These are phyloP conservation scores for Suillus weaverae DNA, from an alignment of 768 basidiomycete genomes.

Conservation along the genomic window DNA sequence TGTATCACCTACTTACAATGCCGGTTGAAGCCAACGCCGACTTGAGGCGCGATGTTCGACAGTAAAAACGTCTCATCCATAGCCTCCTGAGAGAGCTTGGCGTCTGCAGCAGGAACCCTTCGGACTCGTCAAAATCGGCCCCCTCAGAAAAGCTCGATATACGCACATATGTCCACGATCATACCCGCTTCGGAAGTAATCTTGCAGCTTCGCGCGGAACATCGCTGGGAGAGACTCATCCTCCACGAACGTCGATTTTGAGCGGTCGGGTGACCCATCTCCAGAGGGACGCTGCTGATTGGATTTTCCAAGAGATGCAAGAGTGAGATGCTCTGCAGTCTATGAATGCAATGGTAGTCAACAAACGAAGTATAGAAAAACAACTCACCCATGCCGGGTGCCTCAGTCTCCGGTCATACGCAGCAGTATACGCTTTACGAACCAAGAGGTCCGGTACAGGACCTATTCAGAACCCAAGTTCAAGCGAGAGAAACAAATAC, in stretches of 20 bases:
- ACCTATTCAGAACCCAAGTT: conserved; percentile 47
- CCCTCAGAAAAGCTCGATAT: not conserved
- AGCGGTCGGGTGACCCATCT: conserved; percentile 58
- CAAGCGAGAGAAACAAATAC: conserved; percentile 5
- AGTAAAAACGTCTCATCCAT: conserved; percentile 97
- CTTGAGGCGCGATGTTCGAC: conserved; percentile 97
- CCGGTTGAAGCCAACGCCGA: conserved; percentile 95
- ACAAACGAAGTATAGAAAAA: not conserved
- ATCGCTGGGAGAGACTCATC: conserved; percentile 72
- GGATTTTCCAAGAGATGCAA: conserved; percentile 65
- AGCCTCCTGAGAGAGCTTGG: conserved; percentile 85
- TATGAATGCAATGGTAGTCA: conserved; percentile 27
- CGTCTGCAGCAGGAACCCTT: conserved; percentile 97
- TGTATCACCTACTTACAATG: conserved; percentile 63
- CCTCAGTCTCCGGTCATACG: conserved; percentile 85
- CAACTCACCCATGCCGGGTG: conserved; percentile 89
- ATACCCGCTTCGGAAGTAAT: conserved; percentile 92
- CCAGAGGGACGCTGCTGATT: conserved; percentile 31
- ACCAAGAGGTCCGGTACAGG: conserved; percentile 80
- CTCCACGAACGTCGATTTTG: conserved; percentile 78
- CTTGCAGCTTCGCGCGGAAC: conserved; percentile 83
- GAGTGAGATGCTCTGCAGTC: conserved; percentile 96
- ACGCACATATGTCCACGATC: conserved; percentile 96
- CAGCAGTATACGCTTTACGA: conserved; percentile 82
- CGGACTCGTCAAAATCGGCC: not conserved